phyloP scores from a whole-genome alignment of 148 eudicot species.

The Salicornia ramosissima region DNA sequence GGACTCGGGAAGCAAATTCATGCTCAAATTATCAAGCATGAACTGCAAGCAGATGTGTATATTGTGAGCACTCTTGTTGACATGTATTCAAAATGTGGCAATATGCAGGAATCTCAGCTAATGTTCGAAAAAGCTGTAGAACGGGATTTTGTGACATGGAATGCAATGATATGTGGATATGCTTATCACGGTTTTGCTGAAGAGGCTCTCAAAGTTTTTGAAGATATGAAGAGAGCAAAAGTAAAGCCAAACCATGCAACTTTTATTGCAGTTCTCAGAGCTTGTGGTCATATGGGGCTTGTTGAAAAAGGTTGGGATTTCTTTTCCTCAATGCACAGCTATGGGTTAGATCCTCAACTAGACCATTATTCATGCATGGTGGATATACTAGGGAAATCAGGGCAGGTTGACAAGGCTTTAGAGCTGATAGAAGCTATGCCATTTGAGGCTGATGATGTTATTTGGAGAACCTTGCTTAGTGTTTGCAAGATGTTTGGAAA shows the following conservation, averaged over 20 bases:
- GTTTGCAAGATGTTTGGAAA: slow-evolving; percentile 77
- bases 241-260: slow-evolving; percentile 82
- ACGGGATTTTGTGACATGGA: slow-evolving; percentile 89
- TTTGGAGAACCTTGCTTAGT: slow-evolving; percentile 87
- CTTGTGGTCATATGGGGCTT: slow-evolving; percentile 85
- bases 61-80: slow-evolving; percentile 80
- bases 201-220: slow-evolving; percentile 55
- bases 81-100: slow-evolving; percentile 92
- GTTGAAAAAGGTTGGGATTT: slow-evolving; percentile 55
- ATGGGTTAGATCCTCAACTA: slow-evolving; percentile 60
- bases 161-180: slow-evolving; percentile 76
- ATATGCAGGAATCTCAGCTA: slow-evolving; percentile 63
- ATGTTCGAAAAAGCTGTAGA: slow-evolving; percentile 53
- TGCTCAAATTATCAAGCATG: slow-evolving; percentile 78
- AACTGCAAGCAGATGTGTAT: slow-evolving; percentile 61
- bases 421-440: slow-evolving; percentile 75
- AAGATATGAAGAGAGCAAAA: slow-evolving; percentile 54
- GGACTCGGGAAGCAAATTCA: slow-evolving; percentile 90
- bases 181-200: slow-evolving; percentile 82
- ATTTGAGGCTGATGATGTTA: slow-evolving; percentile 71
- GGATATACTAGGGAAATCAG: slow-evolving; percentile 71
- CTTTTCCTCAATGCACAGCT: slow-evolving; percentile 55
- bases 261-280: slow-evolving; percentile 78
- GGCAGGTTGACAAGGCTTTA: slow-evolving; percentile 56
- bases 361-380: slow-evolving; percentile 90